Percentiles rank a stretch among this genome's conserved stretches.
Evolutionary conservation across 495 filamentous ascomycete genomes (phyloP).

Genomic region (Lineolata rhizophorae): DNA sequence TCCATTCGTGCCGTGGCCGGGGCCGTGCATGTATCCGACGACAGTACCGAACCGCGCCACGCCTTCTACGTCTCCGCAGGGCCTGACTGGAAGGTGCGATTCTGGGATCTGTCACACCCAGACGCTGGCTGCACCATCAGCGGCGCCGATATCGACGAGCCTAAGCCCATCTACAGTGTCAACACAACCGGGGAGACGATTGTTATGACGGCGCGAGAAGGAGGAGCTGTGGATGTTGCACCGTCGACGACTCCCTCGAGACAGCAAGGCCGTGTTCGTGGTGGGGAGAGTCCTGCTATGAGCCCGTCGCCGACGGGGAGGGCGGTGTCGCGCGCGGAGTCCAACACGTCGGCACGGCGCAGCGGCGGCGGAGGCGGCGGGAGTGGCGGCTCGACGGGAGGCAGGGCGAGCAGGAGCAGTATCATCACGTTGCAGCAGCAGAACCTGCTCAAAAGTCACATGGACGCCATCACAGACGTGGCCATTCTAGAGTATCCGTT

Average conservation of each 20-base stretch:
- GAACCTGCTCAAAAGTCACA: constrained; percentile 52
- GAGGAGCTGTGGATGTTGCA: constrained; percentile 29
- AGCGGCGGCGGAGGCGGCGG: constrained; percentile 13
- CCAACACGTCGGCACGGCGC: constrained; percentile 22
- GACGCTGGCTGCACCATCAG: constrained; percentile 59
- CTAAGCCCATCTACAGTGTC: constrained; percentile 50
- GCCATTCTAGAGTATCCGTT: constrained; percentile 74
- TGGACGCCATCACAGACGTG: constrained; percentile 78
- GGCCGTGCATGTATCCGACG: constrained; percentile 26
- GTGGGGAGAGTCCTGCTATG: constrained; percentile 14
- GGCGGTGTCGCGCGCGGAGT: not conserved
- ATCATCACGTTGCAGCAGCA: constrained; percentile 79
- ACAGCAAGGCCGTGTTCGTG: constrained; percentile 14
- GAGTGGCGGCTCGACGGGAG: constrained; percentile 14
- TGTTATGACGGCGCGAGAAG: no score
- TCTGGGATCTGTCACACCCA: constrained; percentile 64
- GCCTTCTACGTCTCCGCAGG: constrained; percentile 71
- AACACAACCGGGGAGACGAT: no score
- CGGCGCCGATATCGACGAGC: constrained; percentile 50
- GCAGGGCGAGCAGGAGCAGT: constrained; percentile 44
- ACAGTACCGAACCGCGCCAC: constrained; percentile 33
- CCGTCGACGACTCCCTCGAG: constrained; percentile 21
- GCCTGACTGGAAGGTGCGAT: constrained; percentile 73
- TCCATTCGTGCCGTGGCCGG: constrained; percentile 28
- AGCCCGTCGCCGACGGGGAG: constrained; percentile 2